Evolutionary conservation across 2,329 filamentous ascomycete genomes (phyloP), one percentile per base, ranked within the genome.

Genomic region (Parastagonospora nodorum): DNA sequence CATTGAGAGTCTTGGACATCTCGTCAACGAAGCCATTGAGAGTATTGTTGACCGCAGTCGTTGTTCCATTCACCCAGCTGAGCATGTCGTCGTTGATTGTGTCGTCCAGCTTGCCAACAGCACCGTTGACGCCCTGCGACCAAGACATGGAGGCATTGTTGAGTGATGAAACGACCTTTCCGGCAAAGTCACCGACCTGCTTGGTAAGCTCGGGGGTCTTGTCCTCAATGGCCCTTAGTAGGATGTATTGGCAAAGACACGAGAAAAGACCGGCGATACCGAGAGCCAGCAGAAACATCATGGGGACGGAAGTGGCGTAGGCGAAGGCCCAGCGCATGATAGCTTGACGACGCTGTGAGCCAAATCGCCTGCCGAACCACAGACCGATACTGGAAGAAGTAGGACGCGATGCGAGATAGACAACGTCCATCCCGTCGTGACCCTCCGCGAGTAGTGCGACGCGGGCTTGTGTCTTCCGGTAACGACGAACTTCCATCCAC

Each of bases 81-180:
- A 97, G 85, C 19, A 99, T 79, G 55, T 97, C 86, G 33, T 87
- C 70, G 76, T 97, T 99, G 74, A 99, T 85, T 29, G 90, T 84
- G 48, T 79, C 71, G 68, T 85, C 85, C n/a, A 84, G 82, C 39
- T 78, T 73, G 48, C 74, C 78, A 64, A 96, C 86, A 44, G 88
- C 88, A 8, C 79, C 74, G 74, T 96, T 96, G 61, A 90, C 88
- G 45, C 86, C 86, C 49, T 80, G 76, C 5, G 92, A 86, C 92
- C 92, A 97, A 53, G 84, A 77, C 50, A 82, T 80, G 27, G 90
- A 95, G 7, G 89, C 87, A 53, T 86, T 84, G 65, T 88, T 83
- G 33, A 96, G 81, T 30, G 84, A 83, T n/a, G 68, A 68, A 39
- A 95, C 87, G 10, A 96, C 89, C 52, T 90, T 83, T 55, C 86